Evolutionary conservation across 2,329 filamentous ascomycete species (phyloP).

Genomic region (Fulvia fulva): DNA sequence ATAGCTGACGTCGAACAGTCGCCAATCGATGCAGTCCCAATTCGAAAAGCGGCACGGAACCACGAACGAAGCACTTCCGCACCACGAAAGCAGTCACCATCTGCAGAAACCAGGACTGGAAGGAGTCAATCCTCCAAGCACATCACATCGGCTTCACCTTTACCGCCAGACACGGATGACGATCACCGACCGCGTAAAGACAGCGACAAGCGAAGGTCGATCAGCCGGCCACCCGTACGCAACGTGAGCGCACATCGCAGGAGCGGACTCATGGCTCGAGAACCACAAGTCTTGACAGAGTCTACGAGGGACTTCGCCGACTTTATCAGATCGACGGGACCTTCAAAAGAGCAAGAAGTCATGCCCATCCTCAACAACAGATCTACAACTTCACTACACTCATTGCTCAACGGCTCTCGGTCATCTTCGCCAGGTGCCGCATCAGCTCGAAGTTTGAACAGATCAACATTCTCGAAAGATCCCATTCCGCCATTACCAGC

Average conservation of each 20-base stretch:
- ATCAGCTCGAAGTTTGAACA: constrained; percentile 20
- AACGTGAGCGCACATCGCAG: constrained; percentile 30
- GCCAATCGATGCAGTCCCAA: constrained; percentile 8
- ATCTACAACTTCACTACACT: constrained; percentile 26
- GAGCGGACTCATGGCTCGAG: constrained; percentile 54
- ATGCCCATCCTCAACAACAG: constrained; percentile 20
- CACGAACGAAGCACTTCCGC: constrained; percentile 9
- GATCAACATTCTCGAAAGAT: constrained; percentile 5
- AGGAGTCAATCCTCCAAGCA: constrained; percentile 23
- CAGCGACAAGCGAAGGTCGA: constrained; percentile 27
- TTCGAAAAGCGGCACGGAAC: constrained; percentile 12
- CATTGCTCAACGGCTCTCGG: constrained; percentile 12
- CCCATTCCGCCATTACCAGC: constrained; percentile 29
- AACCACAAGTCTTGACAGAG: constrained; percentile 66
- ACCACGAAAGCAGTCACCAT: constrained; percentile 10
- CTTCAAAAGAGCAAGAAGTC: constrained; percentile 38
- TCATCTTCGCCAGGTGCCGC: constrained; percentile 24
- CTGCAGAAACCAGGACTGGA: constrained; percentile 16
- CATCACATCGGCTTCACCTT: constrained; percentile 13
- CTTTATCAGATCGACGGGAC: constrained; percentile 82
- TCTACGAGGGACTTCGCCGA: constrained; percentile 80
- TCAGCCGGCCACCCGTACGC: constrained; percentile 30
- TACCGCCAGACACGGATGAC: constrained; percentile 13
- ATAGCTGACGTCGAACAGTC: constrained; percentile 11
- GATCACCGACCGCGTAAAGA: constrained; percentile 9